Conservation (phyloP, 768 basidiomycete genomes). For the Tylopilus balloui region DNA sequence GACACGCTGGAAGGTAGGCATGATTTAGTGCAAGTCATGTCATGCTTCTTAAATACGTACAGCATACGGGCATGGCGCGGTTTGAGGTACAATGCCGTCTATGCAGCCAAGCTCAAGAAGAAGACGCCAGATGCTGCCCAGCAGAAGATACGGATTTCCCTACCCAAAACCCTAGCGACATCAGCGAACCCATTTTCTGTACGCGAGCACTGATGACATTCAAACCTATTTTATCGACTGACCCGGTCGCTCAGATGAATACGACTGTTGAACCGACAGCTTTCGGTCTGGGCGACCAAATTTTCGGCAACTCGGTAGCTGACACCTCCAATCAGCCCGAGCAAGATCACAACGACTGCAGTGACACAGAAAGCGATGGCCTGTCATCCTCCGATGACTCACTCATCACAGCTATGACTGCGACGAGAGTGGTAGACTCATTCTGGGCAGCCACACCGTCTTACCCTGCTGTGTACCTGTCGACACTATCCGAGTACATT, state of each 20-base stretch:
- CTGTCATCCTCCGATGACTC: constrained; percentile 42
- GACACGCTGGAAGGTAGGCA: constrained; percentile 73
- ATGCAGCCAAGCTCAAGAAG: constrained; percentile 67
- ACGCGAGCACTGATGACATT: constrained; percentile 24
- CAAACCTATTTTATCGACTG: neutral
- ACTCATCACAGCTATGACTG: constrained; percentile 55
- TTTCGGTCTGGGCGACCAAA: constrained; percentile 60
- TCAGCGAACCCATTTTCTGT: constrained; percentile 71
- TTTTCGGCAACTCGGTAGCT: constrained; percentile 47
- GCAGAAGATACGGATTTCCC: constrained; percentile 34
- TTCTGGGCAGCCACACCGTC: constrained; percentile 64
- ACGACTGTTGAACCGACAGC: constrained; percentile 28
- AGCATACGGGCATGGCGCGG: constrained; percentile 84
- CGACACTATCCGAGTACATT: constrained; percentile 69
- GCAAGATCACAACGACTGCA: constrained; percentile 22
- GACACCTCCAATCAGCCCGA: constrained; percentile 14
- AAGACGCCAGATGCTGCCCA: constrained; percentile 42
- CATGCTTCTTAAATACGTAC: constrained; percentile 12
- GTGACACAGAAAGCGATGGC: constrained; percentile 35
- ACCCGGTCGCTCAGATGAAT: constrained; percentile 21
- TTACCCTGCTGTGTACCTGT: constrained; percentile 68
- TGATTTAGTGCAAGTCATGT: neutral
- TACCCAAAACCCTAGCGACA: constrained; percentile 28
- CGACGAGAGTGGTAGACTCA: constrained; percentile 51
- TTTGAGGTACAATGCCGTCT: constrained; percentile 64